phyloP scores from a whole-genome alignment of 164 flowering plant genomes.

The Aristolochia contorta region DNA sequence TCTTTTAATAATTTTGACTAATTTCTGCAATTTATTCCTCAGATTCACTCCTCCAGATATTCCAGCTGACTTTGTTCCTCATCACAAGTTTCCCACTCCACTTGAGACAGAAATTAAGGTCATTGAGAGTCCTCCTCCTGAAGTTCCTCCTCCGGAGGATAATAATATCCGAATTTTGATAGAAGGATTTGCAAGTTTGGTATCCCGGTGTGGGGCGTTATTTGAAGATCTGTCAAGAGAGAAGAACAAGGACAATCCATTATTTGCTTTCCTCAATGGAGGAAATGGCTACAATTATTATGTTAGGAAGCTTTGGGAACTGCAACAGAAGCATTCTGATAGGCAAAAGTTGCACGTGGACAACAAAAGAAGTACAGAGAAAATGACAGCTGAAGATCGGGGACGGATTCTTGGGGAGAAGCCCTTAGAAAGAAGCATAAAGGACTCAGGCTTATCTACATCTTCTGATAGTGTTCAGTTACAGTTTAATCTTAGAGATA shows the following conservation, averaged over 20 bases:
- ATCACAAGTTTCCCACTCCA: constrained; percentile 60
- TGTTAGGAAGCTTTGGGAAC: constrained; percentile 87
- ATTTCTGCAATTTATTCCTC: constrained; percentile 14
- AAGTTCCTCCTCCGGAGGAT: constrained; percentile 77
- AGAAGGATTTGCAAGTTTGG: constrained; percentile 85
- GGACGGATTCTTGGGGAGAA: constrained; percentile 81
- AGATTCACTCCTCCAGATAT: constrained; percentile 83
- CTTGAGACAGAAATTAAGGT: constrained; percentile 28
- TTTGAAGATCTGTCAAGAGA: constrained; percentile 91
- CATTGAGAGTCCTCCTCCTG: constrained; percentile 54
- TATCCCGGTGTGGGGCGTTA: constrained; percentile 81
- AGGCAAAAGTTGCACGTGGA: constrained; percentile 27
- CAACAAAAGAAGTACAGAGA: constrained; percentile 29
- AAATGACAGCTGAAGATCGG: constrained; percentile 84
- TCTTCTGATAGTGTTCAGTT: constrained; percentile 13
- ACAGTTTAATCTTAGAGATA: no score
- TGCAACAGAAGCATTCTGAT: constrained; percentile 44
- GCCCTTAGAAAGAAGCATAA: constrained; percentile 59
- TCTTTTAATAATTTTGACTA: constrained; percentile 1
- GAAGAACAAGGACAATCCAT: constrained; percentile 67
- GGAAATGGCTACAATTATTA: constrained; percentile 79
- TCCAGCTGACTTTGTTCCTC: constrained; percentile 68
- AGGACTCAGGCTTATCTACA: constrained; percentile 38
- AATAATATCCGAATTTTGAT: constrained; percentile 56
- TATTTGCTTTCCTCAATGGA: constrained; percentile 71